A percentile compares a stretch with the other conserved stretches of the same genome.
These are phyloP conservation scores for Cyclostephanos tholiformis DNA, from an alignment of 108 stramenopile genomes.

Conservation along the genomic window DNA sequence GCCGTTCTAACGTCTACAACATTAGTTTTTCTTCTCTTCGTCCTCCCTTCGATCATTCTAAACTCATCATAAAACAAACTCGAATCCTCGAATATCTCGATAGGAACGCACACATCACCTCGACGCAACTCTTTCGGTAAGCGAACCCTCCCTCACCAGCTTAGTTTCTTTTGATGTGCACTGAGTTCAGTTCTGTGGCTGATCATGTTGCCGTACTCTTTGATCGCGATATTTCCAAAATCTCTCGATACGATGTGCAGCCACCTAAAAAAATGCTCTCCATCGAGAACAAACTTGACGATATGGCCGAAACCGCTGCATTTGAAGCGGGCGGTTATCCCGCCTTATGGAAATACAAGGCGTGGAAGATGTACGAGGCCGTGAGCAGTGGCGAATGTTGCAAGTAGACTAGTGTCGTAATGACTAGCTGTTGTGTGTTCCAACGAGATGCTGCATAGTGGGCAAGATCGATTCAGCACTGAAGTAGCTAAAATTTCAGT, in stretches of 20 bases:
- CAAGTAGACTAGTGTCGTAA: background rate
- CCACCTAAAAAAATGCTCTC: conserved; percentile 19
- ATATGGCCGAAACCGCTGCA: conserved; percentile 16
- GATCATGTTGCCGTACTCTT: background rate
- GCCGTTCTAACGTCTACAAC: too few relatives aligned
- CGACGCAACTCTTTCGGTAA: too few relatives aligned
- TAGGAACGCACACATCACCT: too few relatives aligned
- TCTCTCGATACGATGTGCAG: background rate
- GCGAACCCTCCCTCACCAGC: too few relatives aligned
- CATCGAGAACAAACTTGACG: conserved; percentile 33
- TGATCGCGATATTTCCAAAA: background rate
- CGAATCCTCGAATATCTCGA: too few relatives aligned
- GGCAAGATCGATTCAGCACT: background rate
- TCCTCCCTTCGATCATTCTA: too few relatives aligned
- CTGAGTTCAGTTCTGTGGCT: too few relatives aligned
- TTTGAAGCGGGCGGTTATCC: conserved; percentile 36
- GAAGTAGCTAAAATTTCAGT: too few relatives aligned
- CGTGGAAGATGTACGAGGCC: conserved; percentile 12
- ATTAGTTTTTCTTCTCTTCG: too few relatives aligned
- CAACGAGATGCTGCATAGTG: background rate
- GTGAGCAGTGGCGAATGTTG: conserved; percentile 6
- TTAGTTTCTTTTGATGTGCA: too few relatives aligned
- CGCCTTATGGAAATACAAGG: conserved; percentile 32
- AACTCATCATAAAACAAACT: too few relatives aligned
- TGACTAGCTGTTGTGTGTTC: background rate